A percentile compares a stretch with the other conserved stretches of the same genome.
phyloP scores from a whole-genome alignment of 2,329 filamentous ascomycete species.

The Talaromyces atroroseus region DNA sequence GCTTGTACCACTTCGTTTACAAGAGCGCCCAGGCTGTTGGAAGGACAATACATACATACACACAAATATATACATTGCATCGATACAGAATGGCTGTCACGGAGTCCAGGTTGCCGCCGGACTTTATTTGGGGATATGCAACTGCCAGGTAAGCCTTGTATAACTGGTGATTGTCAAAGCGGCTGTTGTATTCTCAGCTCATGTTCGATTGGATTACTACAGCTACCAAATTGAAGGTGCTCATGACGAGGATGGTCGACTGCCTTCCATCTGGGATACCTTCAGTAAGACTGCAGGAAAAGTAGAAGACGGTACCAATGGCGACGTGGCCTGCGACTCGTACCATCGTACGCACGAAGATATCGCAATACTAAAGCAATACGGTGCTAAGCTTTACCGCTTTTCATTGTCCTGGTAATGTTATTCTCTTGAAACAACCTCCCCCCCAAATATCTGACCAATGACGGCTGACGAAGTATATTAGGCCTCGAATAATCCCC shows the following conservation, averaged over 20 bases:
- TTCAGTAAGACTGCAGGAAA: constrained; percentile 78
- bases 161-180: background rate
- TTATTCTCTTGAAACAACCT: background rate
- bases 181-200: background rate
- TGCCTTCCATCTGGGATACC: constrained; percentile 83
- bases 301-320: constrained; percentile 71
- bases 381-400: constrained; percentile 70
- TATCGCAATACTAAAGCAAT: constrained; percentile 67
- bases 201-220: constrained; percentile 3
- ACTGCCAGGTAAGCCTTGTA: constrained; percentile 57
- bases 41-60: background rate
- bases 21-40: background rate
- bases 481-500: constrained; percentile 68
- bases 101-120: constrained; percentile 49
- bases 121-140: constrained; percentile 76
- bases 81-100: background rate
- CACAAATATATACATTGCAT: background rate
- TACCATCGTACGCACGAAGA: constrained; percentile 76
- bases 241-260: constrained; percentile 67
- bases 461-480: background rate
- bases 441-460: background rate
- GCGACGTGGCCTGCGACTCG: constrained; percentile 76
- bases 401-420: constrained; percentile 70
- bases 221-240: constrained; percentile 88
- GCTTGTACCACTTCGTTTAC: background rate